phyloP scores from a whole-genome alignment of 352 stramenopile species.

The Blastocystis sp. region DNA sequence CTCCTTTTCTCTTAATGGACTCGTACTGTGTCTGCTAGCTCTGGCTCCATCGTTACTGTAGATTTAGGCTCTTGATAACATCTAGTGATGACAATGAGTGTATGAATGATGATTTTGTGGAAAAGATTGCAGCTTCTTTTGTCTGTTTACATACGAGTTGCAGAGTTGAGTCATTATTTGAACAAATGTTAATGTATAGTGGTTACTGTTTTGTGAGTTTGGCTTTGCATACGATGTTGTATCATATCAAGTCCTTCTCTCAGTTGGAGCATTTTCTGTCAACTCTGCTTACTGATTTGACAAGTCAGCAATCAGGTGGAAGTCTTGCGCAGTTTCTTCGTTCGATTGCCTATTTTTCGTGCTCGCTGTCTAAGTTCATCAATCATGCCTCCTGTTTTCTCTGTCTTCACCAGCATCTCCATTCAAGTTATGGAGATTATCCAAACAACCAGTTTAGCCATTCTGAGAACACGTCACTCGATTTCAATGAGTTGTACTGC shows the following conservation, averaged over 20 bases:
- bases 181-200: neutral
- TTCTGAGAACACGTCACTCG: neutral
- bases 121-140: neutral
- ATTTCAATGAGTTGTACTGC: slow-evolving; percentile 24
- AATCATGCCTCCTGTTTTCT: neutral
- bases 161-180: neutral
- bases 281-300: neutral
- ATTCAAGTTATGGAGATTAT: neutral
- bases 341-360: neutral
- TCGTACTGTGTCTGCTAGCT: neutral
- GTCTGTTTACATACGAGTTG: neutral
- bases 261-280: neutral
- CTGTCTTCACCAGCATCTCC: neutral
- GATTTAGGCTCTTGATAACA: neutral
- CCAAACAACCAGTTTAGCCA: neutral
- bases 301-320: neutral
- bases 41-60: neutral
- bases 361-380: neutral
- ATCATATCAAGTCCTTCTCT: neutral
- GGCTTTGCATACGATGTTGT: neutral
- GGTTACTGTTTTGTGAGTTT: slow-evolving; percentile 9
- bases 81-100: neutral
- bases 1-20: neutral
- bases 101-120: neutral
- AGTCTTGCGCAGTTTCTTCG: neutral